A percentile compares a stretch with the other conserved stretches of the same genome.
These are phyloP conservation scores for Medicago lupulina DNA, from an alignment of 306 rosid species.

Conservation along the genomic window DNA sequence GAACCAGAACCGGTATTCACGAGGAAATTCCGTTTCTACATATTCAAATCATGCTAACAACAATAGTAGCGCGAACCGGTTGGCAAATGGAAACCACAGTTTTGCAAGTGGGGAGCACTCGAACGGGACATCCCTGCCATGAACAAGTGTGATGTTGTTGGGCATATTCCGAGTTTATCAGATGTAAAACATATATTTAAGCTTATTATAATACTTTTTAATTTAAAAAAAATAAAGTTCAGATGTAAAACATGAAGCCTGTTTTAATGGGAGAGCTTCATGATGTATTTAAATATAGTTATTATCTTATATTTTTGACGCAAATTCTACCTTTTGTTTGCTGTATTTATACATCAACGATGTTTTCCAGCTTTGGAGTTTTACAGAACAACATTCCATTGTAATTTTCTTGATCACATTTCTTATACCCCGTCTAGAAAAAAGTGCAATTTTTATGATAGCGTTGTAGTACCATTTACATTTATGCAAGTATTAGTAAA, in stretches of 20 bases:
- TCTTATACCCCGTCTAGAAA: background rate
- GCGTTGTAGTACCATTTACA: background rate
- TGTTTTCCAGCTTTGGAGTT: background rate
- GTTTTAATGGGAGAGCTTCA: conserved; percentile 22
- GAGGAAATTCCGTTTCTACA: conserved; percentile 70
- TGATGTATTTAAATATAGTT: background rate
- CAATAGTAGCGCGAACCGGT: conserved; percentile 50
- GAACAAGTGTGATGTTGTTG: conserved; percentile 35
- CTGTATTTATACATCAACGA: background rate
- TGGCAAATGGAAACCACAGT: conserved; percentile 75
- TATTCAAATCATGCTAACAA: conserved; percentile 62
- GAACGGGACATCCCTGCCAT: conserved; percentile 68
- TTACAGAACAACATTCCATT: background rate
- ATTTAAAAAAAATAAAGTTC: too few species aligned
- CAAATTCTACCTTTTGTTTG: background rate
- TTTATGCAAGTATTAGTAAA: background rate
- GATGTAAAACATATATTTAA: background rate
- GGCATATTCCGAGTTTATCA: too few species aligned
- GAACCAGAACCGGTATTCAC: conserved; percentile 69
- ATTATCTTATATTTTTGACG: background rate
- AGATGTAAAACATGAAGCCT: conserved; percentile 5
- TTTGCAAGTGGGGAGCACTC: conserved; percentile 76
- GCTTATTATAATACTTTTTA: too few species aligned
- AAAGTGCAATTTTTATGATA: background rate
- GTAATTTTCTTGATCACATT: background rate